Base-by-base conservation (phyloP, 495 filamentous ascomycete species). In the Collariella sp. region DNA sequence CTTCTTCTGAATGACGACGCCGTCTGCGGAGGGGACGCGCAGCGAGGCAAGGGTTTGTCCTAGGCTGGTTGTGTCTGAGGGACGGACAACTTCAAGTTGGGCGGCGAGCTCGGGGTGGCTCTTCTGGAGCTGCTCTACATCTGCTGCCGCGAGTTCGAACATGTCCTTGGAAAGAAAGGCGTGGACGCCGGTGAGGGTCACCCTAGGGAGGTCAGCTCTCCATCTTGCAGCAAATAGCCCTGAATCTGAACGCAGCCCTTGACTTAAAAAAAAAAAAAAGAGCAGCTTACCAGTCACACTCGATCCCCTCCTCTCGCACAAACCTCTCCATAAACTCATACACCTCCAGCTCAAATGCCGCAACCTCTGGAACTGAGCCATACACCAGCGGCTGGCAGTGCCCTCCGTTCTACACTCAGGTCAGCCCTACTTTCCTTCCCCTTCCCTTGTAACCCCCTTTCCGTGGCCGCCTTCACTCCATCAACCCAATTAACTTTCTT, bases 371-470 rank as follows among this genome's bases (percentile, higher is more conserved):
- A 6, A 63, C 50, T 38, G 68, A 64, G 1, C 68, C 62, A 67
- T 83, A 85, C 42, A 86, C 61, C 0, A 77, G 60, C 7, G 86
- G 83, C 49, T 86, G 82, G 66, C 84, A 87, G 61, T 90, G 85
- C 7, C 86, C 86, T 43, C 86, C 86, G 63, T 90, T 90, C 62
- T 67, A 33, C n/a, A 22, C 36, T n/a, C 15, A 13, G 24, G 35
- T 50, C 47, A 39, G 34, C 22, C 45, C 34, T 6, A n/a, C 18
- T 6, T 20, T n/a, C 33, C 16, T 15, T 39, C 47, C 22, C 13
- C 31, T 2, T 39, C 26, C 7, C 10, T 18, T 11, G 22, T 45
- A n/a, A 46, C 15, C 44, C 24, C 18, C 45, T 12, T 38, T 6
- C 10, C n/a, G 18, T 24, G 11, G 5, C 41, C 15, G 1, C 19